Evolutionary conservation across 2,329 filamentous ascomycete species (phyloP).

Genomic region (Sarocladium strictum): DNA sequence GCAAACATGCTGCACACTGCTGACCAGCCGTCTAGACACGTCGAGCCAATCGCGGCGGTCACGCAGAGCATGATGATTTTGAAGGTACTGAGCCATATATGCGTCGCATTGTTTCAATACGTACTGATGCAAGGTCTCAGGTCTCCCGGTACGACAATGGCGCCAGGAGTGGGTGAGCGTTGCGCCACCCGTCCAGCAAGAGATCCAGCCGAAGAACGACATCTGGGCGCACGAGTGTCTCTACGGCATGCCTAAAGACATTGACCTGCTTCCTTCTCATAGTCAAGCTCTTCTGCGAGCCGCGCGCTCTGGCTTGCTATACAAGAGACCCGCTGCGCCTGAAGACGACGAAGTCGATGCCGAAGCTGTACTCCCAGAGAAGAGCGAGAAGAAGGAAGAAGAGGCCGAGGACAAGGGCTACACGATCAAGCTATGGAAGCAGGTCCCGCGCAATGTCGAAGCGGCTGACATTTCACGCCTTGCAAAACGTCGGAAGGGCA

Average conservation of each 20-base stretch:
- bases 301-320: conserved; percentile 69
- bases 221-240: conserved; percentile 72
- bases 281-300: conserved; percentile 78
- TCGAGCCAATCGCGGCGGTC: conserved; percentile 50
- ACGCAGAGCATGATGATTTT: conserved; percentile 56
- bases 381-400: conserved; percentile 58
- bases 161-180: conserved; percentile 64
- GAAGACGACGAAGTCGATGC: conserved; percentile 54
- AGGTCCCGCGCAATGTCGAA: conserved; percentile 53
- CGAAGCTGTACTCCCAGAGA: conserved; percentile 40
- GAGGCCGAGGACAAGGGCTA: conserved; percentile 49
- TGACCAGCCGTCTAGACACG: conserved; percentile 37
- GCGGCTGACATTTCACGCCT: conserved; percentile 45
- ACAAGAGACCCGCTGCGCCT: conserved; percentile 61
- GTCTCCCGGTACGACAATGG: conserved; percentile 88
- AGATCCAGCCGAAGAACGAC: conserved; percentile 58
- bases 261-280: conserved; percentile 67
- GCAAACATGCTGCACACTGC: conserved; percentile 6
- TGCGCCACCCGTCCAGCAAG: conserved; percentile 58
- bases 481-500: conserved; percentile 56
- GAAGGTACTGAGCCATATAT: conserved; percentile 37
- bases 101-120: background rate
- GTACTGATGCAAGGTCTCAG: conserved; percentile 36
- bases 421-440: conserved; percentile 55
- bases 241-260: conserved; percentile 79